Evolutionary conservation across 2,329 filamentous ascomycete species (phyloP).

Genomic region (Ceratocystis albifundus): DNA sequence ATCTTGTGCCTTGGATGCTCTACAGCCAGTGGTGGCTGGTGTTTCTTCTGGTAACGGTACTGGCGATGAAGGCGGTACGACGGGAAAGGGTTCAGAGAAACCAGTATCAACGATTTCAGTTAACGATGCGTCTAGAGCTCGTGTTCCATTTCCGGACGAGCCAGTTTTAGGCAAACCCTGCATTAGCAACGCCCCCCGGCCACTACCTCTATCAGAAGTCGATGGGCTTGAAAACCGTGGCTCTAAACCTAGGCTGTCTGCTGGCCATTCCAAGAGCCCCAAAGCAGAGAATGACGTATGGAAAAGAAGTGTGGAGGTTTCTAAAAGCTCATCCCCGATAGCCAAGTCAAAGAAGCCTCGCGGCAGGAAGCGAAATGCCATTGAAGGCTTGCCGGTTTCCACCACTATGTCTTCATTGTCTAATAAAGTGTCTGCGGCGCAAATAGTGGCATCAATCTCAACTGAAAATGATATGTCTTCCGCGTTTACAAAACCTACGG

Average conservation of each 20-base stretch:
- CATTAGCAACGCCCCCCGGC: background rate
- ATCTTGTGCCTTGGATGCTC: background rate
- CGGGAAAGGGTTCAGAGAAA: background rate
- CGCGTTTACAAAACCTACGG: background rate
- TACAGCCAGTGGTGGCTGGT: background rate
- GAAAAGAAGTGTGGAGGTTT: background rate
- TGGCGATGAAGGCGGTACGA: background rate
- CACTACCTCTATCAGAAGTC: conserved; percentile 5
- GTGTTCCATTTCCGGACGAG: background rate
- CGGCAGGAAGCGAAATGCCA: background rate
- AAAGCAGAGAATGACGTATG: background rate
- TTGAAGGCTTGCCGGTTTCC: background rate
- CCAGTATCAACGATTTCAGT: background rate
- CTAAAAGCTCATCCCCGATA: background rate
- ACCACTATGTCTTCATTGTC: background rate
- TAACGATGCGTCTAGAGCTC: background rate
- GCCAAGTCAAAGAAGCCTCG: background rate
- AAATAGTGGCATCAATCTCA: background rate
- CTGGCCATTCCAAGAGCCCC: background rate
- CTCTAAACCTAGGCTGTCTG: background rate
- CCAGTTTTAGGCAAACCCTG: background rate
- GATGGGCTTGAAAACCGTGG: conserved; percentile 11
- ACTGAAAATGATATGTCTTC: background rate
- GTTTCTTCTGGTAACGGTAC: background rate
- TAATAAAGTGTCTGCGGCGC: background rate